Evolutionary conservation across 2,329 filamentous ascomycete species (phyloP).

Genomic region (Elsinoe necatrix): DNA sequence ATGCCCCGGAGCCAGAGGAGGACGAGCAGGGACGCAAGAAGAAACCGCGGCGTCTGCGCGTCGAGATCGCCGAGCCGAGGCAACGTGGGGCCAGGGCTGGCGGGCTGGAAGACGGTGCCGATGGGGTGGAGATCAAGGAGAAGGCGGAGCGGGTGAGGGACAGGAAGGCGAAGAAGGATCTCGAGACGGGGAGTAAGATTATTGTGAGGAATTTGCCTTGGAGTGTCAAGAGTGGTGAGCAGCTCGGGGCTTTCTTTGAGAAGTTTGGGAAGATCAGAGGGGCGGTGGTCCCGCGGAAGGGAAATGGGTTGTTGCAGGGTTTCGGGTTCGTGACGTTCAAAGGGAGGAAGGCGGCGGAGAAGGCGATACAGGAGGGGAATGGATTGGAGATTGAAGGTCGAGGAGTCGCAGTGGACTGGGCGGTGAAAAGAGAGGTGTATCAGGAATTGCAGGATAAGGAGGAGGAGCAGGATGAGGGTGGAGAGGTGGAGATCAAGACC

Average conservation of each 20-base stretch:
- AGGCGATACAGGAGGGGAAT: conserved; percentile 74
- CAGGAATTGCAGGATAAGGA: conserved; percentile 43
- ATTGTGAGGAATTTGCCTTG: conserved; percentile 92
- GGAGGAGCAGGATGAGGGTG: conserved; percentile 31
- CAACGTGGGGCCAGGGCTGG: conserved; percentile 49
- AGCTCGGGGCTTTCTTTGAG: conserved; percentile 69
- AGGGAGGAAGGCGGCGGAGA: conserved; percentile 83
- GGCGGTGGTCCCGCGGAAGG: conserved; percentile 72
- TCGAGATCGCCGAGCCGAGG: conserved; percentile 82
- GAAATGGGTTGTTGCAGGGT: conserved; percentile 60
- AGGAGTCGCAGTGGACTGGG: conserved; percentile 89
- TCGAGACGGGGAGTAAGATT: conserved; percentile 61
- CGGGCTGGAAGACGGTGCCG: conserved; percentile 23
- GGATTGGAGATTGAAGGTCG: conserved; percentile 84
- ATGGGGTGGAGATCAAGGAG: conserved; percentile 47
- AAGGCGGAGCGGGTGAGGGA: conserved; percentile 54
- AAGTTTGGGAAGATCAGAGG: conserved; percentile 89
- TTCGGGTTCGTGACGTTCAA: conserved; percentile 90
- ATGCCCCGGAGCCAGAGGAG: not conserved
- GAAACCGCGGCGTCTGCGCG: conserved; percentile 57
- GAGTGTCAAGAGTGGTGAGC: conserved; percentile 81
- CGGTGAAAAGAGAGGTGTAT: conserved; percentile 85
- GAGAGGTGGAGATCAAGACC: conserved; percentile 19
- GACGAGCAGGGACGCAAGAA: not conserved
- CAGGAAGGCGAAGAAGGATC: conserved; percentile 27